Percentiles rank a stretch among this genome's conserved stretches.
Evolutionary conservation across 2,329 filamentous ascomycete species (phyloP).

Genomic region (Trichoderma guizhouense): DNA sequence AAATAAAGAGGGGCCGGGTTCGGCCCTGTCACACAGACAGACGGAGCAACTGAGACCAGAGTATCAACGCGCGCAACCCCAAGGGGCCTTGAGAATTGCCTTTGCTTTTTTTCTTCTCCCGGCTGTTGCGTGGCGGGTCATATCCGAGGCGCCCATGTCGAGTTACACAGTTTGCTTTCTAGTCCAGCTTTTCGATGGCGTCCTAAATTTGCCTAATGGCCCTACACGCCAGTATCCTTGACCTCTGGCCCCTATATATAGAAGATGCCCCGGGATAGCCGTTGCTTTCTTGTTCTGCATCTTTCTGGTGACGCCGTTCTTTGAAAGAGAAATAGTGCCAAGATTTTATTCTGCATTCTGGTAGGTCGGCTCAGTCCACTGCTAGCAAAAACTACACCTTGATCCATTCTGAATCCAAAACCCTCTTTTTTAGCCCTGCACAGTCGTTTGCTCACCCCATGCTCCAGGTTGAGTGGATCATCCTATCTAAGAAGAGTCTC

Average conservation of each 20-base stretch:
- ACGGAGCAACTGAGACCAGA: background rate
- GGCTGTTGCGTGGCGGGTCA: constrained; percentile 14
- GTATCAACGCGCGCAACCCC: background rate
- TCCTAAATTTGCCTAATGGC: background rate
- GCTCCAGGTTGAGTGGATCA: background rate
- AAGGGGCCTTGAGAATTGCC: background rate
- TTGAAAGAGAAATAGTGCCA: background rate
- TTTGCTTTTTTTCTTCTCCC: constrained; percentile 2
- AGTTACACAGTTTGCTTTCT: background rate
- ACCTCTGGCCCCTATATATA: constrained; percentile 1
- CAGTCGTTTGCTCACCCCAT: background rate
- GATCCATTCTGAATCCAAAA: background rate
- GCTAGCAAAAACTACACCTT: background rate
- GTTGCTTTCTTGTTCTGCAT: background rate
- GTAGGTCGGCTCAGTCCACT: background rate
- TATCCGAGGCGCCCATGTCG: background rate
- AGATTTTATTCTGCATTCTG: background rate
- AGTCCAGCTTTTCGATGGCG: background rate
- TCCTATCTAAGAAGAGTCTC: background rate
- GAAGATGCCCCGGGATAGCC: background rate
- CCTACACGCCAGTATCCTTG: background rate
- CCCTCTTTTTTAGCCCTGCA: background rate
- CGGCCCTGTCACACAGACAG: constrained; percentile 13
- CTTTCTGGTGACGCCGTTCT: background rate
- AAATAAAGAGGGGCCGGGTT: constrained; percentile 10